Percentiles rank a stretch among this genome's conserved stretches.
Conservation (phyloP, 768 basidiomycete species). For the Lactifluus echinatus region DNA sequence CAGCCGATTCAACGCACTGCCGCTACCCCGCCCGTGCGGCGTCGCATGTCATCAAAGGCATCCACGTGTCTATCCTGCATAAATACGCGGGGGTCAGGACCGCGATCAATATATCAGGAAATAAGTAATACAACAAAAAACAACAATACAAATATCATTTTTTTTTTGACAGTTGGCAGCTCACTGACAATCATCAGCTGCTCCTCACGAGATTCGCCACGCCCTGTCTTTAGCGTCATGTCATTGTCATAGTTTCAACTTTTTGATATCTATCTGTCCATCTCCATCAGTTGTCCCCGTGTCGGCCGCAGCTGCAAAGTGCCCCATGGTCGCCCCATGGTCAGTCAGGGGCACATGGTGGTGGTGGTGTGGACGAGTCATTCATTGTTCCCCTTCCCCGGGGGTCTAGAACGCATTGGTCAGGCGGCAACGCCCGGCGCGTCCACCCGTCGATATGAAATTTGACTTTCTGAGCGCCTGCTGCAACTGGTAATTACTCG, state of each 20-base stretch:
- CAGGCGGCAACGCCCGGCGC: background rate
- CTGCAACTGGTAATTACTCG: background rate
- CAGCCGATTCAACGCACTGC: background rate
- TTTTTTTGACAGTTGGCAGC: slow-evolving; percentile 9
- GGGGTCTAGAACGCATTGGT: background rate
- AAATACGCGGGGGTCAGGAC: too few species aligned
- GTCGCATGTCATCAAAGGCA: background rate
- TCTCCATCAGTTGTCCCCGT: background rate
- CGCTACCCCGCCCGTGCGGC: background rate
- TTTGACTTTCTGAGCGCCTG: slow-evolving; percentile 1
- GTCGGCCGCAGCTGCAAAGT: too few species aligned
- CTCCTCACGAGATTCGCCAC: slow-evolving; percentile 5
- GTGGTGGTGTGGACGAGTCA: too few species aligned
- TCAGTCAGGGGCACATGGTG: too few species aligned
- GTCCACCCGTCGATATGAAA: background rate
- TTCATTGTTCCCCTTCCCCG: too few species aligned
- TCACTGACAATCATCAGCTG: slow-evolving; percentile 3
- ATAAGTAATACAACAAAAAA: background rate
- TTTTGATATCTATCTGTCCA: background rate
- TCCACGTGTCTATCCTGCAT: background rate
- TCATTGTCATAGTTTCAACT: slow-evolving; percentile 6
- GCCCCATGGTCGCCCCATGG: too few species aligned
- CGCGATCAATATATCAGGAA: background rate
- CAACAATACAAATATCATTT: background rate
- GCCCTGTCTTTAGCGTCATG: background rate